Evolutionary conservation across 306 rosid genomes (phyloP), one percentile per base, ranked within the genome.

Genomic region (Luffa acutangula): DNA sequence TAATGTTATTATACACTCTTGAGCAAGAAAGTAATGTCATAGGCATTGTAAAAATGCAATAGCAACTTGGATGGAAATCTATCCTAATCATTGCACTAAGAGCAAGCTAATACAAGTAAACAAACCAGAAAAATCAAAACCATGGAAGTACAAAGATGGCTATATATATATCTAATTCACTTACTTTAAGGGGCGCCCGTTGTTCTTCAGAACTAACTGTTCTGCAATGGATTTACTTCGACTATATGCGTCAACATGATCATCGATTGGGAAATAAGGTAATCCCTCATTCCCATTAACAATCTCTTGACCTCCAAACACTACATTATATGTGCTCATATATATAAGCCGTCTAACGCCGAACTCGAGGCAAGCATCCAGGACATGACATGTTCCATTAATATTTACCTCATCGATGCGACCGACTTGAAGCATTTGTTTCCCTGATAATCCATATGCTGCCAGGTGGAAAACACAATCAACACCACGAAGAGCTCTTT

Each of bases 381-480:
- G 53, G 46, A 95, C 81, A 82, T 86, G 90, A 65, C 95, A 91
- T 21, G 98, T 95, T 33, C 98, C 98, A 41, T 84, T 91, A 33
- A 95, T 90, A 81, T 95, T 95, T 34, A 92, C 95, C 77, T 87
- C 79, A 64, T 95, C 98, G 34, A 91, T 87, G 10, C 95, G 93
- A 48, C 93, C 87, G 0, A 91, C 86, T 58, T 92, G 98, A 71
- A 92, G 91, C 97, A 95, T 92, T 87, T 95, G 91, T 67, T 92
- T 95, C 3, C 98, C 98, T 0, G 98, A 95, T 93, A 92, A 88
- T 4, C 98, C 97, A 31, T 84, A 91, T 8, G 97, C 89, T 0
- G 97, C 97, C 2, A 92, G 88, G 74, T 95, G 98, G 89, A 94
- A 94, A 7, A 94, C 98, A 65, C 97, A 94, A 41, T 90, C 86